phyloP scores from a whole-genome alignment of 2,329 filamentous ascomycete species.

The Trichothecium roseum region DNA sequence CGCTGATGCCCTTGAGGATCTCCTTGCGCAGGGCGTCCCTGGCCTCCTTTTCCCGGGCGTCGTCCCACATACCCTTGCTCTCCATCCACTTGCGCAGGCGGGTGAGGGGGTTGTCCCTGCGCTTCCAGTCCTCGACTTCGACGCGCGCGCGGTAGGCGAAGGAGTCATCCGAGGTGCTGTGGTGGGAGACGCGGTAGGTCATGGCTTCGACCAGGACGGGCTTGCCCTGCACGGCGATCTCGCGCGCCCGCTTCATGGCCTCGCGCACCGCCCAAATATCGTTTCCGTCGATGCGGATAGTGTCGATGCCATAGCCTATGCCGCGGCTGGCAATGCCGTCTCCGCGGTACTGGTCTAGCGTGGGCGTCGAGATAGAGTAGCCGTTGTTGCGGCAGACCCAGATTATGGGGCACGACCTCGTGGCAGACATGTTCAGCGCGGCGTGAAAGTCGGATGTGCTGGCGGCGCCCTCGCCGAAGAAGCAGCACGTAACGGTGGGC shows the following conservation, averaged over 20 bases:
- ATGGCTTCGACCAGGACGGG: slow-evolving; percentile 89
- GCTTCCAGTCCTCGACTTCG: slow-evolving; percentile 93
- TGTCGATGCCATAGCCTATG: slow-evolving; percentile 88
- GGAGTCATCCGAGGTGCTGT: slow-evolving; percentile 93
- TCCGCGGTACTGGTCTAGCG: slow-evolving; percentile 81
- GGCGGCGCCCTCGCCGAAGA: slow-evolving; percentile 85
- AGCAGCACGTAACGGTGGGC: slow-evolving; percentile 65
- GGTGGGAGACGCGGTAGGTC: slow-evolving; percentile 96
- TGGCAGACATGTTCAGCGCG: slow-evolving; percentile 83
- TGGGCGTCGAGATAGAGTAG: slow-evolving; percentile 83
- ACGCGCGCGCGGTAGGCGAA: slow-evolving; percentile 91
- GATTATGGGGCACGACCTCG: slow-evolving; percentile 73
- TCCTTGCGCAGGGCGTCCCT: slow-evolving; percentile 59
- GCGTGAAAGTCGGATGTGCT: slow-evolving; percentile 90
- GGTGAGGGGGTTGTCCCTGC: slow-evolving; percentile 80
- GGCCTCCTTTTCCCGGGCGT: slow-evolving; percentile 66
- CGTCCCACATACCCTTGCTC: slow-evolving; percentile 71
- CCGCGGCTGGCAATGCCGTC: slow-evolving; percentile 84
- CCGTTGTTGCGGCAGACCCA: slow-evolving; percentile 93
- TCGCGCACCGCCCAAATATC: slow-evolving; percentile 84
- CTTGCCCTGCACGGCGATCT: slow-evolving; percentile 65
- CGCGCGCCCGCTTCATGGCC: slow-evolving; percentile 65
- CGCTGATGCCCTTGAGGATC: slow-evolving; percentile 72
- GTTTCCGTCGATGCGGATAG: slow-evolving; percentile 86
- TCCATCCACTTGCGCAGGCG: slow-evolving; percentile 87